Percentiles rank a stretch among this genome's conserved stretches.
phyloP scores from a whole-genome alignment of 1,139 yeast genomes.

The Wickerhamomyces sp. region DNA sequence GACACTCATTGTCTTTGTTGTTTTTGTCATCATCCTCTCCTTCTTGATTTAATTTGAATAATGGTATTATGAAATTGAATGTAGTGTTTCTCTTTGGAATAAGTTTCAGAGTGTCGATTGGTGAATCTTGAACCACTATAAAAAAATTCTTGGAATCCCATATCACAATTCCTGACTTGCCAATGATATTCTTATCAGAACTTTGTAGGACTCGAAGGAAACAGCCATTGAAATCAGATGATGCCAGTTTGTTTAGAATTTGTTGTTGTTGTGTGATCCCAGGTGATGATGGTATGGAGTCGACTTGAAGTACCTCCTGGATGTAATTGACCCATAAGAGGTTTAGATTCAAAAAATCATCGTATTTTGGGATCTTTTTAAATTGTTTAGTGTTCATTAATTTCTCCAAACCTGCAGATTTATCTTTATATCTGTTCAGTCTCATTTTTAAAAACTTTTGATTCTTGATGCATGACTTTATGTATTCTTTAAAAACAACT shows the following conservation, averaged over 20 bases:
- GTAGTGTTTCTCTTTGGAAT: conserved; percentile 58
- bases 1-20: conserved; percentile 27
- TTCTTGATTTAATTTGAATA: conserved; percentile 20
- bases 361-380: conserved; percentile 43
- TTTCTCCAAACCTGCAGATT: conserved; percentile 17
- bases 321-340: conserved; percentile 61
- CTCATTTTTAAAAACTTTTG: conserved; percentile 30
- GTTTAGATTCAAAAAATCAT: conserved; percentile 48
- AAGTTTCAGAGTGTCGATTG: conserved; percentile 37
- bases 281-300: not conserved
- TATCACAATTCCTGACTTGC: conserved; percentile 70
- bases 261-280: conserved; percentile 15
- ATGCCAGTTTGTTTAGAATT: conserved; percentile 53
- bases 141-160: conserved; percentile 84
- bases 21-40: conserved; percentile 24
- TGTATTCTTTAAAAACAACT: conserved; percentile 39
- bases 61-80: conserved; percentile 49
- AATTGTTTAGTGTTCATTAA: conserved; percentile 30
- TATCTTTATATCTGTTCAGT: conserved; percentile 15
- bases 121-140: conserved; percentile 45
- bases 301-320: conserved; percentile 38
- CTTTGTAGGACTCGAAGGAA: conserved; percentile 54
- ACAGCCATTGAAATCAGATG: conserved; percentile 86
- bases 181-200: conserved; percentile 53
- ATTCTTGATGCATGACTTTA: conserved; percentile 33